Evolutionary conservation across 352 stramenopile species (phyloP), one percentile per base, ranked within the genome.

Genomic region (Globisporangium cylindrosporum): DNA sequence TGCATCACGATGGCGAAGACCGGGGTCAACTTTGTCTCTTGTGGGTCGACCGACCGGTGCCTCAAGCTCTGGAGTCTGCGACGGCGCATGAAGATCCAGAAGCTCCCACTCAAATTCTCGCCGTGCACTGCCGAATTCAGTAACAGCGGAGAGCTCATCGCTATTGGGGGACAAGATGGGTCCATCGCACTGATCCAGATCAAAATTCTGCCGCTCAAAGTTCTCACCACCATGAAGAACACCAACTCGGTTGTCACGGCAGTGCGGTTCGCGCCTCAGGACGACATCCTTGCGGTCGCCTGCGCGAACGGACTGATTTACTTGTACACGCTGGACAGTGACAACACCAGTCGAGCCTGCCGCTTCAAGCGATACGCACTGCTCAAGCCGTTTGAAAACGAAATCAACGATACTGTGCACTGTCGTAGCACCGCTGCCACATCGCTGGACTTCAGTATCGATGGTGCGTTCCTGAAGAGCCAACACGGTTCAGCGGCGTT

Each of bases 241-340:
- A 88, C 81, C 0, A 82, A 74, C 12, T 75, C 76, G n/a, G 56
- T 55, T 0, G 72, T 90, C 7, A 58, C 67, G 4, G 72, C 67
- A 8, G 62, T 92, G 66, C 82, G 76, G 0, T 94, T 91, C 54
- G 66, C 80, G 22, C 80, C 79, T 32, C 76, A 64, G 18, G 71
- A 73, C 15, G 74, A 72, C 48, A 68, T 84, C 20, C 64, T 94
- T 4, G 84, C 81, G 0, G 85, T 86, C 9, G 71, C 79, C 1
- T 79, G 87, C 22, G 73, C 74, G 1, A 92, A 92, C 36, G 85
- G 85, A 1, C 64, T 92, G 12, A 75, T 92, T 29, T 94, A 93
- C 66, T 57, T 94, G 2, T 94, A 94, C 68, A 78, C 56, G 41
- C 54, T 94, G 14, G 76, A 90, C 3, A 61, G 56, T 1, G 68